Evolutionary conservation across 108 stramenopile genomes (phyloP), one percentile per base, ranked within the genome.

Genomic region (Nannochloropsis salina): DNA sequence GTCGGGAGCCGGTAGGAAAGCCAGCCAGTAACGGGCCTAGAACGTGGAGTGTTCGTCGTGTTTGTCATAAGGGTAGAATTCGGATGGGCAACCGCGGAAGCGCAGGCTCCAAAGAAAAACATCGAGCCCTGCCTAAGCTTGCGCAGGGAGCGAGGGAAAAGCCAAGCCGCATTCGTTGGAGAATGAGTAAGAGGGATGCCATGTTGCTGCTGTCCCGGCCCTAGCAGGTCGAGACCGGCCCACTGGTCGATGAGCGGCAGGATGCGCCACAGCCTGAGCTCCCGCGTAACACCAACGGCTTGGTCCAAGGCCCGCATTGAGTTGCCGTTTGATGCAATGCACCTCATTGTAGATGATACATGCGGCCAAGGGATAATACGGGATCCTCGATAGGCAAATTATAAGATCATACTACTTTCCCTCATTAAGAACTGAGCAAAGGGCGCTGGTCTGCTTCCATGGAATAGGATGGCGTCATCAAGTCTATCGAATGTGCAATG

Each of bases 371-470:
- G 61, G 61, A 2, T 74, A 15, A 6, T 74, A 2, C 20, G n/a
- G 20, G 61, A 74, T 74, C 61, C n/a, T 74, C 61, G n/a, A 74
- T 74, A n/a, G 61, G n/a, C 61, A 74, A 74, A n/a, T 15, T 74
- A 74, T 74, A 74, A 3, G 61, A n/a, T n/a, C 61, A 2, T 8
- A n/a, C 61, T 3, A 74, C 61, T n/a, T n/a, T 15, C 61, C 61
- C 61, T n/a, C 61, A 15, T 74, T 15, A n/a, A 74, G 61, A 74
- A 74, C 61, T 6, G 61, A 74, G 61, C 61, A 2, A 15, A 74
- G n/a, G n/a, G 61, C 61, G 61, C n/a, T n/a, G 15, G 61, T 74
- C 61, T 74, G 61, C 61, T 74, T n/a, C 61, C 61, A 74, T n/a
- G 20, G 61, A n/a, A n/a, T 74, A n/a, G 61, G 61, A 8, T n/a